Conservation (phyloP, 306 rosid genomes). For the Cucurbita ficifolia region DNA sequence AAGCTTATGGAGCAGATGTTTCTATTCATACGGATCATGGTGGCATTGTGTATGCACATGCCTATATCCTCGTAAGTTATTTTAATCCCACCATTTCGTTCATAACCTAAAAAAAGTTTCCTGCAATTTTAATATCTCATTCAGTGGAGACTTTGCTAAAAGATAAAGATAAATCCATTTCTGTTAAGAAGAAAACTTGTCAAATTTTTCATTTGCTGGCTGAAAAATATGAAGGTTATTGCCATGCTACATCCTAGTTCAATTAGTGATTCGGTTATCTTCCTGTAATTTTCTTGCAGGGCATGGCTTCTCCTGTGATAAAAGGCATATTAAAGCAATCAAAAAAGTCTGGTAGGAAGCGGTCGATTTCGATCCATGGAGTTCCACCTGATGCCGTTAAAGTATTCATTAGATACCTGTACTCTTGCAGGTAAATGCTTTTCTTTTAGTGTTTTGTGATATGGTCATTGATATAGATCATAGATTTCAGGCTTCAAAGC, state of each 20-base stretch:
- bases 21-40: conserved; percentile 42
- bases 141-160: background rate
- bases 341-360: conserved; percentile 11
- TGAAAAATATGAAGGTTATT: background rate
- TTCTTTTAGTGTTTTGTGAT: background rate
- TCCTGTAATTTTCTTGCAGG: conserved; percentile 31
- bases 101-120: background rate
- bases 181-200: background rate
- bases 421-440: conserved; percentile 46
- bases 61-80: conserved; percentile 63
- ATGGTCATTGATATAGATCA: background rate
- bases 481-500: background rate
- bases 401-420: conserved; percentile 61
- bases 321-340: conserved; percentile 41
- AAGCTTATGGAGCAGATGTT: conserved; percentile 75
- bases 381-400: conserved; percentile 64
- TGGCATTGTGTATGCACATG: conserved; percentile 60
- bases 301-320: conserved; percentile 61
- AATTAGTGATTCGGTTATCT: background rate
- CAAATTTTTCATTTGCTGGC: background rate
- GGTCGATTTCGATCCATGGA: conserved; percentile 45
- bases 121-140: background rate
- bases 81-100: conserved; percentile 1
- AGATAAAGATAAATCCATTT: background rate
- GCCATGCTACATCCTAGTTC: background rate